Evolutionary conservation across 768 basidiomycete genomes (phyloP).

Genomic region (Tulasnella sp.): DNA sequence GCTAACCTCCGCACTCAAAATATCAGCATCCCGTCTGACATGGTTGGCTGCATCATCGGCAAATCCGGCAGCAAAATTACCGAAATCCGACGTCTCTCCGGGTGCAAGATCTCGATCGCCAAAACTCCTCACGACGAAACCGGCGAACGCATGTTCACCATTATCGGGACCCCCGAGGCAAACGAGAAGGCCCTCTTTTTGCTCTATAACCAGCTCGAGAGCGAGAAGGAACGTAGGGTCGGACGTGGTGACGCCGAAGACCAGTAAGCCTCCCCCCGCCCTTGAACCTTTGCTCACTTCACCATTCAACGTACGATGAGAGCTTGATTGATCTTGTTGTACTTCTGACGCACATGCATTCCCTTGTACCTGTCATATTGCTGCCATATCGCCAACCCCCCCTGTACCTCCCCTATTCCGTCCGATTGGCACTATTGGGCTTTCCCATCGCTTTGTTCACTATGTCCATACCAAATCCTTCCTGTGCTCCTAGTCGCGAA

Average conservation of each 20-base stretch:
- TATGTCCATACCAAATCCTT: neutral
- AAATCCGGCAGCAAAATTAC: conserved; percentile 97
- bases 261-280: neutral
- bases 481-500: no score
- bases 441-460: neutral
- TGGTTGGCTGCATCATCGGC: conserved; percentile 95
- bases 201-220: conserved; percentile 87
- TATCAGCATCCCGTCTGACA: conserved; percentile 97
- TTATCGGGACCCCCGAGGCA: conserved; percentile 88
- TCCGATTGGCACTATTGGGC: neutral
- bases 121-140: conserved; percentile 99
- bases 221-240: conserved; percentile 88
- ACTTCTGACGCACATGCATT: neutral
- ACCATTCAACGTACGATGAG: neutral
- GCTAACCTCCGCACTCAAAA: conserved; percentile 93
- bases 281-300: no score
- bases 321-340: conserved; percentile 12
- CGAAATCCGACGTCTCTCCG: conserved; percentile 94
- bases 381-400: neutral
- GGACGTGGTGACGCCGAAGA: conserved; percentile 44
- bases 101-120: conserved; percentile 96
- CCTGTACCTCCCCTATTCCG: neutral
- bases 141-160: conserved; percentile 99
- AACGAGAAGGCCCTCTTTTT: conserved; percentile 98
- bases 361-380: neutral